These are phyloP conservation scores for Salix caprea DNA, from an alignment of 345 rosid genomes.

Conservation along the genomic window DNA sequence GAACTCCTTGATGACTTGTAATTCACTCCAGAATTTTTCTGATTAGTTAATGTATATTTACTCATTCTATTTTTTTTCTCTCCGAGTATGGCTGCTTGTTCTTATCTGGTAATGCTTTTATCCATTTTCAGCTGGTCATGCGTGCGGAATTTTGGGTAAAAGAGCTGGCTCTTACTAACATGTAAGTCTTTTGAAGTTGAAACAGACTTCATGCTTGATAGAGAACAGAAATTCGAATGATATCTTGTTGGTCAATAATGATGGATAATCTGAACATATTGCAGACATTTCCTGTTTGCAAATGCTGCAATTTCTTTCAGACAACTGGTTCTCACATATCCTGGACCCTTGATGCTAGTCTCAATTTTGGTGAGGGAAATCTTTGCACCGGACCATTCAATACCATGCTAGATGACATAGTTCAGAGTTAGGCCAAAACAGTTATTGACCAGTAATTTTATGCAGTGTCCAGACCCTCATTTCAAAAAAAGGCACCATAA, in stretches of 20 bases:
- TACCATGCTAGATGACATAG: neutral
- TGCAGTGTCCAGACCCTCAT: slow-evolving; percentile 97
- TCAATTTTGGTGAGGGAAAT: slow-evolving; percentile 67
- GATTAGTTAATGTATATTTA: slow-evolving; percentile 25
- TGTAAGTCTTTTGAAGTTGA: slow-evolving; percentile 37
- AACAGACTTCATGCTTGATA: neutral
- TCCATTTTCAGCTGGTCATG: slow-evolving; percentile 59
- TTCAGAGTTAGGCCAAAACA: neutral
- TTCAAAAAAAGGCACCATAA: slow-evolving; percentile 90
- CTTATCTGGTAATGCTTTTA: slow-evolving; percentile 11
- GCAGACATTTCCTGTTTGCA: slow-evolving; percentile 82
- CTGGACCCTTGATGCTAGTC: slow-evolving; percentile 75
- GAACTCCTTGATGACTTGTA: slow-evolving; percentile 27
- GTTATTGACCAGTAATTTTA: neutral
- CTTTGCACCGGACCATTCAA: neutral
- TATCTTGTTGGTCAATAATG: slow-evolving; percentile 16
- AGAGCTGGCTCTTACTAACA: slow-evolving; percentile 64
- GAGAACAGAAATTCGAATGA: neutral
- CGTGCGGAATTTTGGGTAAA: slow-evolving; percentile 81
- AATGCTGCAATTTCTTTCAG: slow-evolving; percentile 75
- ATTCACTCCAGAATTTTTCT: slow-evolving; percentile 22
- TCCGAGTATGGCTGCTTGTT: slow-evolving; percentile 5
- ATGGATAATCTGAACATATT: slow-evolving; percentile 20
- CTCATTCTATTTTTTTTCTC: neutral
- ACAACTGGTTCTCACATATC: slow-evolving; percentile 55